Evolutionary conservation across 2,329 filamentous ascomycete genomes (phyloP), one percentile per base, ranked within the genome.

Genomic region (Fusarium kyushuense): DNA sequence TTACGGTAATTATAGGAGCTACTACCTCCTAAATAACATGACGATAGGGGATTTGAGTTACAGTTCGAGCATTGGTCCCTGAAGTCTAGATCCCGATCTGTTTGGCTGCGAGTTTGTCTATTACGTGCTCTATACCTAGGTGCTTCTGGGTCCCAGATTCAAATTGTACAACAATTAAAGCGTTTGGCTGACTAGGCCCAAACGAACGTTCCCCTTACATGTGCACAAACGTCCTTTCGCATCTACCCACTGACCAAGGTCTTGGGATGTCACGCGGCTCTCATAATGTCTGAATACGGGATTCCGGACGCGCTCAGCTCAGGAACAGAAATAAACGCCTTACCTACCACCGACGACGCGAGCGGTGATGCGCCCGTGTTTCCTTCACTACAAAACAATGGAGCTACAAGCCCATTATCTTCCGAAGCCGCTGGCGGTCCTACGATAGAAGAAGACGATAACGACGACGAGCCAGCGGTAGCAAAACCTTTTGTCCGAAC

Each of bases 401-500:
- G 78, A 49, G 71, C 75, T 10, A 67, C 72, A 29, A 75, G 73
- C 35, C 68, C 74, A 2, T 42, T 71, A 5, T 74, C 74, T 5
- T 67, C 72, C 4, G 72, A 76, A 19, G 68, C 67, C 8, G 56
- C 72, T 19, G 73, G 73, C 33, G 67, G 70, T 19, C 57, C 69
- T 36, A 70, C 54, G 45, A 58, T 57, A 10, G 72, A 58, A 32
- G 84, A 85, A 63, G 84, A 84, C 53, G 85, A 87, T 64, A 85
- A 87, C 66, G 85, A 87, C 45, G 87, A 89, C 61, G 87, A 89
- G 66, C 83, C 84, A 11, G 84, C 85, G 1, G 82, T 88, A 35
- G 86, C 86, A 25, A 82, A 82, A 60, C 87, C 87, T 5, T 89
- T 89, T 60, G 77, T 86, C 25, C 84, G 87, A 46, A 85, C 82